These are phyloP conservation scores for Penicillium alfredii DNA, from an alignment of 495 filamentous ascomycete genomes.

Conservation along the genomic window DNA sequence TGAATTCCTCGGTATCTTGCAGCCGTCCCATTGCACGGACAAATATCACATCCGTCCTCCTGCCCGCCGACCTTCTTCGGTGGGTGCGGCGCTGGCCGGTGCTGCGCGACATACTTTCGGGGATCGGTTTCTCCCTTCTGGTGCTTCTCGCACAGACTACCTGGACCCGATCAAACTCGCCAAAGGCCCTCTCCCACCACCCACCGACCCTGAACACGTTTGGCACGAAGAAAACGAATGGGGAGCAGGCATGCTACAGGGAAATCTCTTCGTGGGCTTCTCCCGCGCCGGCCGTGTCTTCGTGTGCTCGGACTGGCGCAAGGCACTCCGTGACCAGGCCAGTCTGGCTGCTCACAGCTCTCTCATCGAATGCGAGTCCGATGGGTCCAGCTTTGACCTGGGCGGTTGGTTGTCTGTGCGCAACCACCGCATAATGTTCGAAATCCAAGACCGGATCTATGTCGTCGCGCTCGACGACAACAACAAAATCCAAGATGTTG, in stretches of 20 bases:
- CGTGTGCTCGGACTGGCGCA: constrained; percentile 35
- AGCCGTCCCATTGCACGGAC: constrained; percentile 24
- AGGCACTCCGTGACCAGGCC: constrained; percentile 21
- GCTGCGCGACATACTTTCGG: constrained; percentile 13
- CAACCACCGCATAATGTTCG: constrained; percentile 39
- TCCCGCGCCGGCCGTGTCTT: constrained; percentile 36
- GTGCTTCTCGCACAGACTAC: constrained; percentile 16
- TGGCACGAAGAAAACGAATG: constrained; percentile 31
- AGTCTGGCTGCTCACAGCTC: constrained; percentile 20
- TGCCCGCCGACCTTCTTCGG: constrained; percentile 5
- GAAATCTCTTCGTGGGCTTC: constrained; percentile 34
- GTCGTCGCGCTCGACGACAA: constrained; percentile 32
- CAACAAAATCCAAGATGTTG: constrained; percentile 23
- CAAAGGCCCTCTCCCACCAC: constrained; percentile 23
- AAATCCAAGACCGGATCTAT: constrained; percentile 36
- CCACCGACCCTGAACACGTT: constrained; percentile 23
- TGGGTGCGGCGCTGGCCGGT: constrained; percentile 14
- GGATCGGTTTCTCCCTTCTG: constrained; percentile 8
- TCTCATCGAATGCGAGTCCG: constrained; percentile 33
- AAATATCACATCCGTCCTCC: constrained; percentile 33
- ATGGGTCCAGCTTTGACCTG: constrained; percentile 32
- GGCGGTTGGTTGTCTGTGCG: constrained; percentile 38
- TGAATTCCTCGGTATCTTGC: constrained; percentile 23
- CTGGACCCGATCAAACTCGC: constrained; percentile 22
- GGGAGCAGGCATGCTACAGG: constrained; percentile 35